Conservation (phyloP, 1,284 basidiomycete species). For the Sporisorium exsertum region DNA sequence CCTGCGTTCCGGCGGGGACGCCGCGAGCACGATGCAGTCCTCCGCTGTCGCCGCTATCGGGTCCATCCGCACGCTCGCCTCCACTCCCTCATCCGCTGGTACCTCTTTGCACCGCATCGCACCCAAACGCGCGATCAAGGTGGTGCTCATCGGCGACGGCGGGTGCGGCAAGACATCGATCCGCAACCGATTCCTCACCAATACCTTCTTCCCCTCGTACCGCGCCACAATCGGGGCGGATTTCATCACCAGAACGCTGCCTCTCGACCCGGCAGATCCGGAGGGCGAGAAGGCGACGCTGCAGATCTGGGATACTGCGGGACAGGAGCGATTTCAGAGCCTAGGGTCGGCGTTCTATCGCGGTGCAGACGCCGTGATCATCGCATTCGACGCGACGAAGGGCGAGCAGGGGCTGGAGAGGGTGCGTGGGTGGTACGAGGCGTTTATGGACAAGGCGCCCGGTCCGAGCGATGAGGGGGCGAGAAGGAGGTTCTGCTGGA, state of each 20-base stretch:
- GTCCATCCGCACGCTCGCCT: conserved; percentile 19
- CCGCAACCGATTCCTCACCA: conserved; percentile 49
- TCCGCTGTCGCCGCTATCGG: conserved; percentile 34
- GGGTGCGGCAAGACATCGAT: conserved; percentile 59
- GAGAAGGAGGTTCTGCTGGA: conserved; percentile 57
- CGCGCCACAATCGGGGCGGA: conserved; percentile 63
- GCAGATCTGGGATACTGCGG: conserved; percentile 61
- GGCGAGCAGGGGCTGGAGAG: conserved; percentile 17
- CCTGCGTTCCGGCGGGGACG: conserved; percentile 3
- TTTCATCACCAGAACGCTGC: conserved; percentile 57
- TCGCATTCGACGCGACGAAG: conserved; percentile 50
- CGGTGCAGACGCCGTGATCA: conserved; percentile 61
- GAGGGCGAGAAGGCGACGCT: conserved; percentile 41
- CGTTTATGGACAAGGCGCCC: conserved; percentile 54
- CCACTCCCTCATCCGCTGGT: conserved; percentile 20
- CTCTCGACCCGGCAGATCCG: conserved; percentile 21
- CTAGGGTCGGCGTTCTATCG: conserved; percentile 63
- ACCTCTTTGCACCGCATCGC: conserved; percentile 33
- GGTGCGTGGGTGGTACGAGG: conserved; percentile 48
- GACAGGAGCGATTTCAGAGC: conserved; percentile 65
- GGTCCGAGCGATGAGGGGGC: conserved; percentile 38
- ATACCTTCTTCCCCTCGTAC: conserved; percentile 51
- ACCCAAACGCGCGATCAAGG: conserved; percentile 49
- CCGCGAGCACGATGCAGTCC: conserved; percentile 23
- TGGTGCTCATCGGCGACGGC: conserved; percentile 62